phyloP scores from a whole-genome alignment of 225 moss, liverwort and hornwort species.

The Ulota crispa region DNA sequence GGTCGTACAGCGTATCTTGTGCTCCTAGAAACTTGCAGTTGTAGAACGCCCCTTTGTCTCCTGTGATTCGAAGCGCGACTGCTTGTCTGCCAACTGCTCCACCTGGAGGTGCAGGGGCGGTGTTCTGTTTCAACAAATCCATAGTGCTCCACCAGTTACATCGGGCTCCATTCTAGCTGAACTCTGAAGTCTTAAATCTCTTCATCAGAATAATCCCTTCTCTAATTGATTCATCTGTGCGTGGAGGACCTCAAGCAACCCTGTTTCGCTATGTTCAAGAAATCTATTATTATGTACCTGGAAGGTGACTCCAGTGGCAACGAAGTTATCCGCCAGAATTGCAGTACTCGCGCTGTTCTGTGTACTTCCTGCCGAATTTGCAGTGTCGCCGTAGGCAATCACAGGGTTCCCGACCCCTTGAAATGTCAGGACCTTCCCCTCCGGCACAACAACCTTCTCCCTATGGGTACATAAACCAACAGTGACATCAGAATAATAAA shows the following conservation, averaged over 20 bases:
- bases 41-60: conserved; percentile 74
- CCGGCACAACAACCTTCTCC: conserved; percentile 49
- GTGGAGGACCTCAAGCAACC: too few relatives aligned
- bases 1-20: conserved; percentile 77
- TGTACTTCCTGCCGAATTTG: conserved; percentile 48
- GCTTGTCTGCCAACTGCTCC: conserved; percentile 68
- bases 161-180: neutral
- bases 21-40: conserved; percentile 59
- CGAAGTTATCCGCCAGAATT: conserved; percentile 50
- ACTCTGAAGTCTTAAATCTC: neutral
- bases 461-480: conserved; percentile 21
- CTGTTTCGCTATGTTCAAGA: neutral
- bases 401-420: conserved; percentile 49
- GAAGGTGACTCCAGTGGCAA: conserved; percentile 47
- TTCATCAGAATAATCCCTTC: neutral
- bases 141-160: neutral
- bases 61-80: conserved; percentile 60
- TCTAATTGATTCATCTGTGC: neutral
- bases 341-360: conserved; percentile 37
- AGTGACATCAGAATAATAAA: too few relatives aligned
- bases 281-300: conserved; percentile 21
- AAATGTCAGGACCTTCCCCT: conserved; percentile 51
- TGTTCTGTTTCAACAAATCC: conserved; percentile 44
- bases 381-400: conserved; percentile 38
- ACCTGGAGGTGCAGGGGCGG: conserved; percentile 63